phyloP scores from a whole-genome alignment of 225 moss, liverwort and hornwort species.

The Neckera pumila region DNA sequence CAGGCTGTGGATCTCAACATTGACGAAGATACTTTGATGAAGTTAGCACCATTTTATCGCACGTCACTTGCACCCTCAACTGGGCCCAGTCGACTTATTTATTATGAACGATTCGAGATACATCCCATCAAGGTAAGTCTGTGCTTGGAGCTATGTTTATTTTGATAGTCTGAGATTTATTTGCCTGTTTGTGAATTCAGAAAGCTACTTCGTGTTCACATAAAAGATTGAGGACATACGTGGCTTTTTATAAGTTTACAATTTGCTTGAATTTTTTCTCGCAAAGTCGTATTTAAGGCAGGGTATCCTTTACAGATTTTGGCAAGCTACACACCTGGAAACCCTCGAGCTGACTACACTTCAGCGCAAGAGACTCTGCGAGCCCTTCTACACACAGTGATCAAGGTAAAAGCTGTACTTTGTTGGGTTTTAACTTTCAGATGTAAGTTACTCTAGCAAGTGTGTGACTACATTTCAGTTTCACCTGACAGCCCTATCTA shows the following conservation, averaged over 20 bases:
- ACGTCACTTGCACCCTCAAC: slow-evolving; percentile 78
- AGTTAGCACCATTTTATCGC: slow-evolving; percentile 85
- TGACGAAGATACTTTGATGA: slow-evolving; percentile 98
- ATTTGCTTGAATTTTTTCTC: background rate
- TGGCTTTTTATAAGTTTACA: background rate
- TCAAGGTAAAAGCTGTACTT: slow-evolving; percentile 41
- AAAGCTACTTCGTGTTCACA: background rate
- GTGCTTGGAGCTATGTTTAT: background rate
- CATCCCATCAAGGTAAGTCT: slow-evolving; percentile 85
- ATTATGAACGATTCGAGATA: slow-evolving; percentile 97
- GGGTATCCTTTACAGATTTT: slow-evolving; percentile 44
- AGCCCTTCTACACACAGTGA: slow-evolving; percentile 83
- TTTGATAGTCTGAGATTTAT: background rate
- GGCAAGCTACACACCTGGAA: slow-evolving; percentile 91
- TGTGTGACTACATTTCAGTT: background rate
- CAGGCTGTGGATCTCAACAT: slow-evolving; percentile 94
- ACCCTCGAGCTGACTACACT: slow-evolving; percentile 84
- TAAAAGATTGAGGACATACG: background rate
- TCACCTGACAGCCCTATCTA: background rate
- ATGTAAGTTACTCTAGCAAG: background rate
- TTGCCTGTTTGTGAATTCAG: background rate
- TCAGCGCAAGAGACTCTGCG: slow-evolving; percentile 95
- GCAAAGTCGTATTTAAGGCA: background rate
- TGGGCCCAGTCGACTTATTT: slow-evolving; percentile 83
- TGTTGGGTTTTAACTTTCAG: background rate